A percentile compares a stretch with the other conserved stretches of the same genome.
Evolutionary conservation across 768 basidiomycete genomes (phyloP).

Genomic region (Pisolithus microcarpus): DNA sequence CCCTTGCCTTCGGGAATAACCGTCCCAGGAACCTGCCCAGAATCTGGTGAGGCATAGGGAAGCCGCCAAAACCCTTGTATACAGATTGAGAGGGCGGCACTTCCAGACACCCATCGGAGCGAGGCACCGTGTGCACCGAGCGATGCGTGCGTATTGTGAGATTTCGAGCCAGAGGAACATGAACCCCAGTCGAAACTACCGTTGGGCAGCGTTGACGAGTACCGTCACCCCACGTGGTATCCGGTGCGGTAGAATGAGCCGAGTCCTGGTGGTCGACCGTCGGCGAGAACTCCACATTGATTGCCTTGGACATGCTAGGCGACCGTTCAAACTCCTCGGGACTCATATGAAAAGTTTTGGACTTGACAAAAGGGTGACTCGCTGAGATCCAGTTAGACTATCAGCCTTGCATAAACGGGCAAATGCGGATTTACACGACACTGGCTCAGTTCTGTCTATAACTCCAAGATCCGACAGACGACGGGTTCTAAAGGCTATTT

Average conservation of each 20-base stretch:
- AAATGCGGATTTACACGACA: not conserved
- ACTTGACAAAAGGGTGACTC: conserved; percentile 3
- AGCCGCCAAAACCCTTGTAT: conserved; percentile 59
- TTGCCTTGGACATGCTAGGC: conserved; percentile 31
- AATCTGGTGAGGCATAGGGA: conserved; percentile 62
- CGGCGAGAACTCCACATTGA: conserved; percentile 50
- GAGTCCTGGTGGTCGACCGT: conserved; percentile 20
- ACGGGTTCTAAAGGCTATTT: not conserved
- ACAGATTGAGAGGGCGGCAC: conserved; percentile 17
- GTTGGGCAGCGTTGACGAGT: conserved; percentile 10
- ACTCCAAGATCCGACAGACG: not conserved
- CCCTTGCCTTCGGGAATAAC: conserved; percentile 58
- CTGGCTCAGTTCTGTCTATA: not conserved
- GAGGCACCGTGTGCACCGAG: conserved; percentile 5
- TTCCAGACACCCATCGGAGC: conserved; percentile 12
- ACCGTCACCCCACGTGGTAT: conserved; percentile 2
- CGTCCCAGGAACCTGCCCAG: conserved; percentile 41
- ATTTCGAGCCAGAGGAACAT: conserved; percentile 11
- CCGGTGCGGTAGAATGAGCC: conserved; percentile 11
- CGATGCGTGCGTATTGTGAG: conserved; percentile 11
- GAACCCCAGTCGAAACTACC: conserved; percentile 3
- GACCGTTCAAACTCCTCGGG: conserved; percentile 3
- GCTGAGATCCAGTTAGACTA: conserved; percentile 5
- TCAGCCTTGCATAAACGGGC: not conserved
- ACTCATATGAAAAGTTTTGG: not conserved